These are phyloP conservation scores for Allomyces macrogynus DNA, from an alignment of 192 early-diverging fungal species.

Conservation along the genomic window DNA sequence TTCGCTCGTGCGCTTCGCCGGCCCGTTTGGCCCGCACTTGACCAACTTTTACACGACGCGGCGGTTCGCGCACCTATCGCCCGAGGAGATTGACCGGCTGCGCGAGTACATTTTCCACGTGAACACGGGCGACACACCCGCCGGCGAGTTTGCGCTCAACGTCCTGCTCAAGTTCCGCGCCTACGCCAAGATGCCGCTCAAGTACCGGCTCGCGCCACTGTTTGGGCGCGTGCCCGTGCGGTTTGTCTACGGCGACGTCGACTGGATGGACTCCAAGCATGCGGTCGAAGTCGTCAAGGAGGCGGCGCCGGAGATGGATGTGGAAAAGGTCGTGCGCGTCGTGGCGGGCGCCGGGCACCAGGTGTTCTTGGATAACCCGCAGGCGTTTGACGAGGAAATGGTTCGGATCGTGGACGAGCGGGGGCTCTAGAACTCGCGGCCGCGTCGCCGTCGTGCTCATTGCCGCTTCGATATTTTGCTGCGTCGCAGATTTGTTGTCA, in stretches of 20 bases:
- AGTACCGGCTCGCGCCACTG: constrained; percentile 33
- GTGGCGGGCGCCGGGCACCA: constrained; percentile 47
- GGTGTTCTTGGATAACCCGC: constrained; percentile 67
- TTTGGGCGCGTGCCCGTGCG: constrained; percentile 39
- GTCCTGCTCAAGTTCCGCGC: constrained; percentile 60
- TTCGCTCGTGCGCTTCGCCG: constrained; percentile 48
- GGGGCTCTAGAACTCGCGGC: too few species aligned
- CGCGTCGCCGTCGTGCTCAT: too few species aligned
- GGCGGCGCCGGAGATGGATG: neutral
- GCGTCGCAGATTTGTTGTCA: too few species aligned
- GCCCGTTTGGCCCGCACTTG: constrained; percentile 51
- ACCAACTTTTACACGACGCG: constrained; percentile 29
- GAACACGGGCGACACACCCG: constrained; percentile 39
- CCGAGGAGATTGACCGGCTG: constrained; percentile 41
- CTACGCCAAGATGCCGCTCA: constrained; percentile 55
- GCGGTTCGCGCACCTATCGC: constrained; percentile 44
- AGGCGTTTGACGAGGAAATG: constrained; percentile 41
- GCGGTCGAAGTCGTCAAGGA: constrained; percentile 25
- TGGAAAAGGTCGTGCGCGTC: neutral
- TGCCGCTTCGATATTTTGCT: too few species aligned
- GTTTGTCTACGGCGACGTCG: constrained; percentile 57
- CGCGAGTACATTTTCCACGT: constrained; percentile 71
- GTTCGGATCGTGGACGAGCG: constrained; percentile 23
- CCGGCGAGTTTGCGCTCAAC: constrained; percentile 64
- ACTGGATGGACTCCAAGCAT: constrained; percentile 78